phyloP scores from a whole-genome alignment of 805 yeast genomes.

The Hanseniaspora lachancei region DNA sequence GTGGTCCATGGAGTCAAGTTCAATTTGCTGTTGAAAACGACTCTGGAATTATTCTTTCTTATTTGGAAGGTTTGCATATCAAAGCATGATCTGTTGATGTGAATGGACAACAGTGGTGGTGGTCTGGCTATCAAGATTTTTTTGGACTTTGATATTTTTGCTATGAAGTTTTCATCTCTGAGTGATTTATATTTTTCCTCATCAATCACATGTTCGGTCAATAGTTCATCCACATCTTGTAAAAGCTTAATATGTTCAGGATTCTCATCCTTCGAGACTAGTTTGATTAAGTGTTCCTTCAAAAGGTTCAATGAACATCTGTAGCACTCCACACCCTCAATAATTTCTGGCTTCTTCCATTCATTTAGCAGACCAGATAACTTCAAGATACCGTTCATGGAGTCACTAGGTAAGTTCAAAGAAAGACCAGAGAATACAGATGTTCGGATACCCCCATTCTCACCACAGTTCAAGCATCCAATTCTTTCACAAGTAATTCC shows the following conservation, averaged over 20 bases:
- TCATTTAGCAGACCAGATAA: constrained; percentile 44
- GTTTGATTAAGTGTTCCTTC: constrained; percentile 34
- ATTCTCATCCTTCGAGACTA: constrained; percentile 24
- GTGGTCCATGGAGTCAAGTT: constrained; percentile 61
- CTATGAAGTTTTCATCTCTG: constrained; percentile 60
- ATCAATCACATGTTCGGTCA: constrained; percentile 54
- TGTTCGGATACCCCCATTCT: constrained; percentile 80
- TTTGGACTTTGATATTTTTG: constrained; percentile 68
- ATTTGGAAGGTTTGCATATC: constrained; percentile 76
- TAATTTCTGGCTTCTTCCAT: constrained; percentile 70
- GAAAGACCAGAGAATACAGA: constrained; percentile 66
- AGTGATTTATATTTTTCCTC: constrained; percentile 66
- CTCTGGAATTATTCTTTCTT: constrained; percentile 70
- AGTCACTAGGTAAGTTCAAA: constrained; percentile 48
- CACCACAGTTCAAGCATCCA: constrained; percentile 84
- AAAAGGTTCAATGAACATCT: constrained; percentile 70
- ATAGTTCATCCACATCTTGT: constrained; percentile 37
- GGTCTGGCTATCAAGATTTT: constrained; percentile 70
- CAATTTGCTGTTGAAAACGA: constrained; percentile 58
- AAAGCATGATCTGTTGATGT: constrained; percentile 85
- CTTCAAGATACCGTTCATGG: constrained; percentile 31
- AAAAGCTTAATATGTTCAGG: constrained; percentile 21
- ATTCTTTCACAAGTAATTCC: constrained; percentile 80
- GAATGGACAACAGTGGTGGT: constrained; percentile 71
- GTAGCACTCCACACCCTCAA: constrained; percentile 89